These are phyloP conservation scores for Prunus yedoensis DNA, from an alignment of 331 rosid species.

Conservation along the genomic window DNA sequence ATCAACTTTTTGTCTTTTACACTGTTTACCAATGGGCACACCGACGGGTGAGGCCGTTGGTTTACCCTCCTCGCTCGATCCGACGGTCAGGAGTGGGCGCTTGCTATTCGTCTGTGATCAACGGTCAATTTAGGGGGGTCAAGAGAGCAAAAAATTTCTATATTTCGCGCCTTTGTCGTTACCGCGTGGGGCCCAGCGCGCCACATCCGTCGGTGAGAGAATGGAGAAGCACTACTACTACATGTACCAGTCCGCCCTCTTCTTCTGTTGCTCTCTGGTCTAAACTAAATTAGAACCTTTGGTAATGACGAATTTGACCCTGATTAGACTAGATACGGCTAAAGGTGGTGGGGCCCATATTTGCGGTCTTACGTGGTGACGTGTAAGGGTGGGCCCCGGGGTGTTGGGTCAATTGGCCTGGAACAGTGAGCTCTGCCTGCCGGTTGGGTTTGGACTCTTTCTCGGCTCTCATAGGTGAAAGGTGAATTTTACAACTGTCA, in stretches of 20 bases:
- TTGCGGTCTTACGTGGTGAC: background rate
- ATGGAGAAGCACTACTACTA: conserved; percentile 6
- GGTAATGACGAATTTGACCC: background rate
- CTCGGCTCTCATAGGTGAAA: background rate
- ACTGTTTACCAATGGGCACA: background rate
- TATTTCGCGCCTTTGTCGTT: conserved; percentile 5
- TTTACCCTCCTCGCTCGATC: conserved; percentile 16
- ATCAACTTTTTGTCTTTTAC: background rate
- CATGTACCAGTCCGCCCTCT: background rate
- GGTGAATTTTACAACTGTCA: background rate
- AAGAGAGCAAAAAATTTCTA: background rate
- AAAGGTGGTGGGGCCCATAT: background rate
- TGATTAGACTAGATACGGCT: background rate
- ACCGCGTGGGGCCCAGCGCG: conserved; percentile 25
- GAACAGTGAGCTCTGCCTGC: background rate
- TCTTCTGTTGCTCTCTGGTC: background rate
- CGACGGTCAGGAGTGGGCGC: conserved; percentile 1
- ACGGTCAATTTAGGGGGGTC: conserved; percentile 35
- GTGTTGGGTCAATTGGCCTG: background rate
- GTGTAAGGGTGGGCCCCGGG: background rate
- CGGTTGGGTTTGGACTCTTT: background rate
- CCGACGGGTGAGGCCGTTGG: conserved; percentile 39
- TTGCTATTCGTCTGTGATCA: conserved; percentile 41
- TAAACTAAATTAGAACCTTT: background rate
- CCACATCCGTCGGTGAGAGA: conserved; percentile 19